Base-by-base conservation (phyloP, 2,329 filamentous ascomycete species). In the Pestalotiopsis sp. region DNA sequence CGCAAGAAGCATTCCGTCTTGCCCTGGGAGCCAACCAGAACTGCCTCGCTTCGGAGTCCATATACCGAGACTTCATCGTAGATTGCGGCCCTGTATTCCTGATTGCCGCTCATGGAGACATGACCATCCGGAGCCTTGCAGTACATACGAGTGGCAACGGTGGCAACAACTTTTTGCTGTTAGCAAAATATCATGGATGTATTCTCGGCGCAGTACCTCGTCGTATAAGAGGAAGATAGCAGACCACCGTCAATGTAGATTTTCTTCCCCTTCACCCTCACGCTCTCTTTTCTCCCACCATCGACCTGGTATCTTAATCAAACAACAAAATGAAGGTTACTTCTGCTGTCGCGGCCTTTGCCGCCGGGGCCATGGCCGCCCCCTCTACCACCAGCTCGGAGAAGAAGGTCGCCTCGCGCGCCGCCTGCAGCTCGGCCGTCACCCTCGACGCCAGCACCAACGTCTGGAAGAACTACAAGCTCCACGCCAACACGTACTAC, bases 401-500 rank as follows among this genome's bases (percentile, higher is more conserved):
- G 31, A 66, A 58, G 63, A 66, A 66, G 23, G 63, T 66, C 12
- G 45, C 49, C 11, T 14, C 13, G 12, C 63, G 27, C 5, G 68
- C 68, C 36, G 72, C 75, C 65, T 78, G 76, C 65, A 49, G 68
- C 2, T 71, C 73, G 13, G 74, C 77, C 23, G 77, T 78, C 71
- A 74, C 69, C 20, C 75, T 78, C 59, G 76, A 78, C 68, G 71
- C 77, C 57, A 73, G 66, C 70, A 76, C 74, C 74, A 79, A 79
- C 70, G 75, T 77, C 67, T 79, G 71, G 68, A 27, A 71, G 67
- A 71, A 73, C 14, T 77, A 78, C 74, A 78, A 69, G 70, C 74
- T 78, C n/a, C 75, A 77, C 73, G 69, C 77, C 57, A 78, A 78
- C 73, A 75, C 68, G 62, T 78, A 77, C 73, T 78, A 74, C 74